Percentiles rank a stretch among this genome's conserved stretches.
Conservation (phyloP, 1,139 yeast genomes). For the Ogataea hybrid region DNA sequence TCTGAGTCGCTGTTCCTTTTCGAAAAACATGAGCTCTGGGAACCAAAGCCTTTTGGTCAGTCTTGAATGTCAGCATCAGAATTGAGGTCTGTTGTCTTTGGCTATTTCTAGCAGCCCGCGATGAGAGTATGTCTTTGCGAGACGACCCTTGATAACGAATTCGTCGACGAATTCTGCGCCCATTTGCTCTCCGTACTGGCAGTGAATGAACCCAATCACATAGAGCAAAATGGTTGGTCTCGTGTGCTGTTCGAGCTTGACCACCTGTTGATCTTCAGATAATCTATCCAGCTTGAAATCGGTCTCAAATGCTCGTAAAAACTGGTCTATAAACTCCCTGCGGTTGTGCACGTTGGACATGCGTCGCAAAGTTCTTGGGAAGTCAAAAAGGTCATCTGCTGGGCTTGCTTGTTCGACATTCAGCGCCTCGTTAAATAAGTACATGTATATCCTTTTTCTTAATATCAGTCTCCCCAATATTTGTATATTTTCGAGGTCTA, state of each 20-base stretch:
- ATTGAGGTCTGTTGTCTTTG: constrained; percentile 4
- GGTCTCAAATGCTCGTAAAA: constrained; percentile 11
- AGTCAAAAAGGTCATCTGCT: constrained; percentile 11
- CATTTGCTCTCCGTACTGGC: constrained; percentile 20
- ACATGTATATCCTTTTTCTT: constrained; percentile 5
- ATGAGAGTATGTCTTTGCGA: constrained; percentile 22
- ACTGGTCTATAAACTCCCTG: constrained; percentile 19
- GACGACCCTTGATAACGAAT: constrained; percentile 27
- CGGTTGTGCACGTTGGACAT: constrained; percentile 9
- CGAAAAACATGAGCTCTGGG: constrained; percentile 37
- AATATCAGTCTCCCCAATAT: constrained; percentile 10
- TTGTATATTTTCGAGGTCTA: constrained; percentile 6
- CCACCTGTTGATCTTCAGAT: constrained; percentile 2
- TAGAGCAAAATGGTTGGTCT: constrained; percentile 24
- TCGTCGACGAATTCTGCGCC: constrained; percentile 24
- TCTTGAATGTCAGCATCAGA: constrained; percentile 1
- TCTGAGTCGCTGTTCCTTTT: constrained; percentile 27
- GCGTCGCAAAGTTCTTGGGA: neutral
- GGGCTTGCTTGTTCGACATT: neutral
- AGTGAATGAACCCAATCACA: constrained; percentile 26
- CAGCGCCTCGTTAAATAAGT: constrained; percentile 5
- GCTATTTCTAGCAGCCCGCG: constrained; percentile 26
- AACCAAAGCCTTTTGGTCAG: constrained; percentile 46
- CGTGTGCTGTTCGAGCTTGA: constrained; percentile 20
- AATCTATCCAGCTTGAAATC: constrained; percentile 12